Percentiles rank a stretch among this genome's conserved stretches.
Conservation (phyloP, 352 stramenopile species). For the Peronospora destructor region DNA sequence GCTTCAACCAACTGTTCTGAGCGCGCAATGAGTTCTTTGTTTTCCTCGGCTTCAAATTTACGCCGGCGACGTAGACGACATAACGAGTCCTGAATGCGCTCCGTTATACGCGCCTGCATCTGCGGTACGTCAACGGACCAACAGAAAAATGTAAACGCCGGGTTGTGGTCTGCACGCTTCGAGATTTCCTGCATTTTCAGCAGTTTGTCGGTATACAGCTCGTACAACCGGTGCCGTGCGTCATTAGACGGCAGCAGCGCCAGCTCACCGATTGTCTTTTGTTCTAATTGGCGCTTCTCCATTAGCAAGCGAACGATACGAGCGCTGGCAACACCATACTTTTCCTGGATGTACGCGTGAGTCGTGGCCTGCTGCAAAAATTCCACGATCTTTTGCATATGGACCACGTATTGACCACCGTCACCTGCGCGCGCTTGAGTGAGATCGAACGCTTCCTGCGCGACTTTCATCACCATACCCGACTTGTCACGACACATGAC, state of each 20-base stretch:
- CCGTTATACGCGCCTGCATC: constrained; percentile 54
- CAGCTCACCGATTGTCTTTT: constrained; percentile 80
- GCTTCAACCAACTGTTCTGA: constrained; percentile 82
- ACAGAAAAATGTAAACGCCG: constrained; percentile 82
- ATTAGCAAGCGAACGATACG: constrained; percentile 82
- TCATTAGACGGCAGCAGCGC: constrained; percentile 80
- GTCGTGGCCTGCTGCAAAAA: constrained; percentile 73
- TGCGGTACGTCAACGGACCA: constrained; percentile 74
- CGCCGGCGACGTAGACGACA: constrained; percentile 59
- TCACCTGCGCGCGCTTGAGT: constrained; percentile 54
- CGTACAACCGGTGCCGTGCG: constrained; percentile 70
- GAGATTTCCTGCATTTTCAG: constrained; percentile 83
- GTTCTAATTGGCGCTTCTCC: constrained; percentile 81
- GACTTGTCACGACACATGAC: constrained; percentile 87
- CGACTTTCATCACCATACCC: constrained; percentile 82
- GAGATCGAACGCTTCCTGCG: constrained; percentile 60
- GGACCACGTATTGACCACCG: constrained; percentile 82
- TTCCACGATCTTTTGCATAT: constrained; percentile 85
- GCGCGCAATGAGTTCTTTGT: constrained; percentile 85
- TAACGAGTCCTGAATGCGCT: constrained; percentile 67
- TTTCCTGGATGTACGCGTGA: constrained; percentile 77
- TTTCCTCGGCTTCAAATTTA: constrained; percentile 72
- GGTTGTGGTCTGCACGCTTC: constrained; percentile 84
- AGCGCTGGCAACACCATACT: constrained; percentile 71
- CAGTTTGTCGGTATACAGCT: constrained; percentile 68